These are phyloP conservation scores for Metschnikowia matae DNA, from an alignment of 805 yeast species.

Conservation along the genomic window DNA sequence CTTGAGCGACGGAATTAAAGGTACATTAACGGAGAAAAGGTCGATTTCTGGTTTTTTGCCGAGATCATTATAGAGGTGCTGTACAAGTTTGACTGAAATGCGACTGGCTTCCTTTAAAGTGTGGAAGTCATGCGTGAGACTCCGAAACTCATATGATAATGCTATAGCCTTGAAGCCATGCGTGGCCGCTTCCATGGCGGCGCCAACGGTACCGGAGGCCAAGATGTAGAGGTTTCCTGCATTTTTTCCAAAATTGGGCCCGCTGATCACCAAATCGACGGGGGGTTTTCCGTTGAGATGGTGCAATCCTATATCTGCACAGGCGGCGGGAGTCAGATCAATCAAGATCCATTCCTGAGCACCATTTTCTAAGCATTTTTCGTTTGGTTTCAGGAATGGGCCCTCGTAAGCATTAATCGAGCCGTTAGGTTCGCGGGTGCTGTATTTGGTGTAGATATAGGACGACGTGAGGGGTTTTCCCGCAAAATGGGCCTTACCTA, in stretches of 20 bases:
- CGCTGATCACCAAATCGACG: slow-evolving; percentile 84
- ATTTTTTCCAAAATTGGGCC: slow-evolving; percentile 95
- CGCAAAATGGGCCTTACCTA: slow-evolving; percentile 94
- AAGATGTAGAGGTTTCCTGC: slow-evolving; percentile 83
- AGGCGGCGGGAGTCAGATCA: slow-evolving; percentile 95
- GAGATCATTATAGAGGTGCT: slow-evolving; percentile 60
- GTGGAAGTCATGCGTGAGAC: slow-evolving; percentile 44
- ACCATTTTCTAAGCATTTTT: slow-evolving; percentile 36
- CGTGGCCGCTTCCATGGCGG: slow-evolving; percentile 89
- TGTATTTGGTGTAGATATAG: slow-evolving; percentile 53
- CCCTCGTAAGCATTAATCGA: slow-evolving; percentile 52
- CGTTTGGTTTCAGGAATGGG: slow-evolving; percentile 31
- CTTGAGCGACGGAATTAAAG: slow-evolving; percentile 54
- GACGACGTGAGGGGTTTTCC: slow-evolving; percentile 59
- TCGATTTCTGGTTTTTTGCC: slow-evolving; percentile 47
- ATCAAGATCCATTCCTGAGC: slow-evolving; percentile 80
- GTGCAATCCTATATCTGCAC: slow-evolving; percentile 85
- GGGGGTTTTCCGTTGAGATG: slow-evolving; percentile 56
- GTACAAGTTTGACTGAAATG: slow-evolving; percentile 60
- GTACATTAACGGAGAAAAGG: slow-evolving; percentile 79
- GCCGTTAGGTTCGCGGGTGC: slow-evolving; percentile 42
- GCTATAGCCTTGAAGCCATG: slow-evolving; percentile 72
- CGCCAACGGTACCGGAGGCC: slow-evolving; percentile 94
- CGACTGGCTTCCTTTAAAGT: slow-evolving; percentile 62
- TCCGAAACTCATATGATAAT: slow-evolving; percentile 76